Evolutionary conservation across 2,329 filamentous ascomycete genomes (phyloP).

Genomic region (Colletotrichum somersetense): DNA sequence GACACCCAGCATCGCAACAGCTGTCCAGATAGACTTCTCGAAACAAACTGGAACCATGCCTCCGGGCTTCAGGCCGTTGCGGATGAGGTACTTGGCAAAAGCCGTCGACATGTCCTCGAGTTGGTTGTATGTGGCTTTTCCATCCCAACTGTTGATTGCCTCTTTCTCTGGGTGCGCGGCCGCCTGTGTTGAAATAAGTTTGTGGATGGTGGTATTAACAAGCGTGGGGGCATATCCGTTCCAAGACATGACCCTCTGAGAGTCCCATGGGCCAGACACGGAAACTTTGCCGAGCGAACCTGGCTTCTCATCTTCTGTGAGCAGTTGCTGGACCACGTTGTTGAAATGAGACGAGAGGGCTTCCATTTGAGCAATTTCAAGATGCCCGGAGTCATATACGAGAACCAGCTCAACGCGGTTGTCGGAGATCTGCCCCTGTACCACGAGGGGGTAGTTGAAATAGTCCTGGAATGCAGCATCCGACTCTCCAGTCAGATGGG

Average conservation of each 20-base stretch:
- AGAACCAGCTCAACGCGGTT: constrained; percentile 14
- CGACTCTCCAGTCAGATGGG: neutral
- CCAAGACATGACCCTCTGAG: constrained; percentile 8
- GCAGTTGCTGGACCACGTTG: constrained; percentile 40
- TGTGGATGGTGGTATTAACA: constrained; percentile 37
- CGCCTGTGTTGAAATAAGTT: constrained; percentile 11
- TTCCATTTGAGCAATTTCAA: constrained; percentile 34
- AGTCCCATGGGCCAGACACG: constrained; percentile 28
- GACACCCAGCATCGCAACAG: constrained; percentile 44
- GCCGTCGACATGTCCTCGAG: constrained; percentile 39
- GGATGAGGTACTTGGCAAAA: constrained; percentile 18
- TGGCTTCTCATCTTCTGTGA: constrained; percentile 32
- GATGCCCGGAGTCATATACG: constrained; percentile 27
- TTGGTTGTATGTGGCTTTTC: constrained; percentile 47
- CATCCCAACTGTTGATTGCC: constrained; percentile 49
- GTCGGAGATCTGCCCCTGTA: constrained; percentile 24
- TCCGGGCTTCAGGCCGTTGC: constrained; percentile 2
- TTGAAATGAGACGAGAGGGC: constrained; percentile 41
- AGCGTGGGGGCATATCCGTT: neutral
- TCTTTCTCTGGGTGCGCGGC: constrained; percentile 43
- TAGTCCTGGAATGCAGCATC: constrained; percentile 18
- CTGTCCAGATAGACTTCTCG: constrained; percentile 43
- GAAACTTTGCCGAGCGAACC: constrained; percentile 13
- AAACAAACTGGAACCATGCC: constrained; percentile 43
- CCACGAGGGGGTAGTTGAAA: constrained; percentile 31